Conservation (phyloP, 2,329 filamentous ascomycete genomes). For the Gyromitra esculenta region DNA sequence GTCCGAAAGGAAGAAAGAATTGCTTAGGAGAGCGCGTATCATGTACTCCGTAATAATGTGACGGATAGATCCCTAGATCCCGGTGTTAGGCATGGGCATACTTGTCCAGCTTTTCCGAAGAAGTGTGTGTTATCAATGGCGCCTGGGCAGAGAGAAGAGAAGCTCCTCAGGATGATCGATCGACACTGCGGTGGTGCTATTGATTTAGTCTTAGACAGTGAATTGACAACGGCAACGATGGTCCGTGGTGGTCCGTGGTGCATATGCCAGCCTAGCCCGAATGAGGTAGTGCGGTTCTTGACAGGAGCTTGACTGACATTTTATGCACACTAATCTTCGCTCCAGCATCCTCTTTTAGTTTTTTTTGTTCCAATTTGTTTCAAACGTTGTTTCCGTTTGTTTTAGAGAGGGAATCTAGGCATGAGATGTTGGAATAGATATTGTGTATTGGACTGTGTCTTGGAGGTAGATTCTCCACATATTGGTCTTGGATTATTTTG, state of each 20-base stretch:
- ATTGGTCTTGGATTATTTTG: not conserved
- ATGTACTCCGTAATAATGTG: not conserved
- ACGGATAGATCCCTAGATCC: not conserved
- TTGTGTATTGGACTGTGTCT: conserved; percentile 8
- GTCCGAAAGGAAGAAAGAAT: not conserved
- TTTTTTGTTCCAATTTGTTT: not conserved
- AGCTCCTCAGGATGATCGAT: conserved; percentile 1
- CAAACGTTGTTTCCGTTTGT: not conserved
- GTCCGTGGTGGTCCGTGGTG: not conserved
- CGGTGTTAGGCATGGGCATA: not conserved
- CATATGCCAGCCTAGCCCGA: not conserved
- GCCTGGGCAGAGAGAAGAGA: not conserved
- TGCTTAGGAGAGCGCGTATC: not conserved
- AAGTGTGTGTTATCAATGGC: not conserved
- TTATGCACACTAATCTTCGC: conserved; percentile 7
- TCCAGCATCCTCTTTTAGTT: not conserved
- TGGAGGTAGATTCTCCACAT: not conserved
- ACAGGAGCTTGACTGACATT: conserved; percentile 4
- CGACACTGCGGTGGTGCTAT: not conserved
- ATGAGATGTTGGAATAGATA: conserved; percentile 10
- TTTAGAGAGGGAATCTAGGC: not conserved
- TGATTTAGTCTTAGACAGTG: not conserved
- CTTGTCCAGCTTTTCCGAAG: not conserved
- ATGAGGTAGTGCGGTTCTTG: not conserved
- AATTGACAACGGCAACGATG: not conserved